Evolutionary conservation across 2,329 filamentous ascomycete species (phyloP), one percentile per base, ranked within the genome.

Genomic region (Cadophora sp.): DNA sequence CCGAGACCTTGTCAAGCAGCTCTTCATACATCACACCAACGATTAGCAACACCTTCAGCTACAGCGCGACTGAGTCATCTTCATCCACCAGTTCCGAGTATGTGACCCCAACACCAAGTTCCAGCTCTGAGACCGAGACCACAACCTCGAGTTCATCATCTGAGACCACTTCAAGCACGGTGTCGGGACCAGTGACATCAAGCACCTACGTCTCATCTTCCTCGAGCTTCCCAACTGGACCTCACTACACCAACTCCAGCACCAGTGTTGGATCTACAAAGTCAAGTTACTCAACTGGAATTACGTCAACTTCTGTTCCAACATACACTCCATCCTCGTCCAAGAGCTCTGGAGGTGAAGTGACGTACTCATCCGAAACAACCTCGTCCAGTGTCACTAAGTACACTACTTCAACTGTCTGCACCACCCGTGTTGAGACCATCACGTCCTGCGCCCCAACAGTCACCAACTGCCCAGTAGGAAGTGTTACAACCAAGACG

Each of bases 391-490:
- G 50, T 9, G 51, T 40, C 19, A 64, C 53, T 14, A 27, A 63
- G 43, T 56, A 63, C 59, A 71, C 67, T 12, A 65, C 60, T 5
- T 66, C 59, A 11, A 86, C 85, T 61, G 78, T 87, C 74, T 84
- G 80, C 80, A 82, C 81, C 67, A 87, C 85, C 51, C 76, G 79
- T 1, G 76, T 82, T 68, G 79, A 80, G 71, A 87, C 85, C 64
- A 79, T 87, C 76, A 86, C 82, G 64, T 83, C 80, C 71, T 86
- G 84, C 72, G 81, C 77, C 5, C 73, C 82, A 46, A 79, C 80
- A 66, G 78, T 84, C 34, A 81, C 82, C 50, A 79, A 86, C 79
- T 89, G 86, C 81, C 86, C 85, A 31, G 83, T 69, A 8, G 71
- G 71, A 14, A 63, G 55, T 40, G 73, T 77, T 5, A 76, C 79